These are phyloP conservation scores for Neurospora sp. DNA, from an alignment of 495 filamentous ascomycete genomes.

Conservation along the genomic window DNA sequence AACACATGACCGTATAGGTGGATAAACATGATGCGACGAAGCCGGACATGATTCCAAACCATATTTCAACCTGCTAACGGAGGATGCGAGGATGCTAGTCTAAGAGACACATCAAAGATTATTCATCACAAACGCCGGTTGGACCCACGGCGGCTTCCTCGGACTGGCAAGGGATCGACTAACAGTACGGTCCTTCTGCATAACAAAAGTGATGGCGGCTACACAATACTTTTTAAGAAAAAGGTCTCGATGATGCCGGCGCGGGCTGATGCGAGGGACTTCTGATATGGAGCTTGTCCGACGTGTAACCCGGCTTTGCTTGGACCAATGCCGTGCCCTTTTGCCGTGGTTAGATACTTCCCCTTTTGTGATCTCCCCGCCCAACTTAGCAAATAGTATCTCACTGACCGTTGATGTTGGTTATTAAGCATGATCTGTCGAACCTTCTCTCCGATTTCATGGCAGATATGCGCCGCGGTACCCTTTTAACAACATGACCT, in stretches of 20 bases:
- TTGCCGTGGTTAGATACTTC: background rate
- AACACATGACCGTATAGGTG: background rate
- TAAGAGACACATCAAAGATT: background rate
- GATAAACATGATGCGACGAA: background rate
- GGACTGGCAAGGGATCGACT: background rate
- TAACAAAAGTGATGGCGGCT: background rate
- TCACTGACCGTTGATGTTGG: background rate
- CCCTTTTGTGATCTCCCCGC: background rate
- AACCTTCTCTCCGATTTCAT: background rate
- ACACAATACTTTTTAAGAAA: background rate
- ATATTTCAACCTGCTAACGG: background rate
- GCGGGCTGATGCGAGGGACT: background rate
- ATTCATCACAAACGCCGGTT: background rate
- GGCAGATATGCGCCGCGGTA: background rate
- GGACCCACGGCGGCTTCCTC: background rate
- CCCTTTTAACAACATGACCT: background rate
- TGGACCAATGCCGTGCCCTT: background rate
- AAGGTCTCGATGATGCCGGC: background rate
- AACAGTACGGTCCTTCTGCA: background rate
- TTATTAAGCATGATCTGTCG: background rate
- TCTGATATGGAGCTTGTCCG: background rate
- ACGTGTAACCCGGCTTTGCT: background rate
- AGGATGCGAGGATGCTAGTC: background rate
- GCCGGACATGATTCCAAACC: background rate
- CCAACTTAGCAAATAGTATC: background rate